phyloP scores from a whole-genome alignment of 441 rosid species.

The Brassica hybrid region DNA sequence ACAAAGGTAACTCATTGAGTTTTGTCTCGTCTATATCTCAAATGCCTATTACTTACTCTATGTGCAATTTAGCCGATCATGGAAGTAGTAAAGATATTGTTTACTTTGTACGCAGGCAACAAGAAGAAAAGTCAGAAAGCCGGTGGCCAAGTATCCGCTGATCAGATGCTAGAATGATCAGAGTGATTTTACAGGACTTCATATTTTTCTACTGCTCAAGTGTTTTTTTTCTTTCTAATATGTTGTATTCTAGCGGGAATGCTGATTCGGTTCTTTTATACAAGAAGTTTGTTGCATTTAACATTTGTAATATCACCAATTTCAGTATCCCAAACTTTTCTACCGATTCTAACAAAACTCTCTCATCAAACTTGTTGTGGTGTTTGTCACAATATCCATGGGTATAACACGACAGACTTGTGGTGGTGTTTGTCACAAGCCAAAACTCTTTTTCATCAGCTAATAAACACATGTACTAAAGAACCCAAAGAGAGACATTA shows the following conservation, averaged over 20 bases:
- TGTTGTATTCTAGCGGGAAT: neutral
- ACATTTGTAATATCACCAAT: too few species aligned
- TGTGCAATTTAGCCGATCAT: neutral
- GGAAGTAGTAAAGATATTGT: neutral
- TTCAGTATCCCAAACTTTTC: too few species aligned
- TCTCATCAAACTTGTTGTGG: too few species aligned
- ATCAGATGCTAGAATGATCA: constrained; percentile 38
- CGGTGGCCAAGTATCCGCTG: constrained; percentile 18
- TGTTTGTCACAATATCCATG: neutral
- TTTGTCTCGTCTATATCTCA: neutral
- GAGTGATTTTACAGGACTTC: constrained; percentile 1
- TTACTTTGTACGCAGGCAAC: constrained; percentile 46
- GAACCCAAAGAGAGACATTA: too few species aligned
- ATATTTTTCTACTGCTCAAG: neutral
- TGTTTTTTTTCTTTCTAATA: neutral
- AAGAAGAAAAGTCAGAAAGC: constrained; percentile 41
- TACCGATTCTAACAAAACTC: too few species aligned
- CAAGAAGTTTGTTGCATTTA: too few species aligned
- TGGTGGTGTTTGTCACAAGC: too few species aligned
- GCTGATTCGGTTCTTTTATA: too few species aligned
- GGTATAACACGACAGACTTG: too few species aligned
- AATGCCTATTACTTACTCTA: neutral
- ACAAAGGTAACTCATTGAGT: constrained; percentile 44
- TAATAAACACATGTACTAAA: too few species aligned
- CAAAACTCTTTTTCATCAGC: too few species aligned